Conservation (phyloP, 768 basidiomycete genomes). For the Lyophyllum decastes region DNA sequence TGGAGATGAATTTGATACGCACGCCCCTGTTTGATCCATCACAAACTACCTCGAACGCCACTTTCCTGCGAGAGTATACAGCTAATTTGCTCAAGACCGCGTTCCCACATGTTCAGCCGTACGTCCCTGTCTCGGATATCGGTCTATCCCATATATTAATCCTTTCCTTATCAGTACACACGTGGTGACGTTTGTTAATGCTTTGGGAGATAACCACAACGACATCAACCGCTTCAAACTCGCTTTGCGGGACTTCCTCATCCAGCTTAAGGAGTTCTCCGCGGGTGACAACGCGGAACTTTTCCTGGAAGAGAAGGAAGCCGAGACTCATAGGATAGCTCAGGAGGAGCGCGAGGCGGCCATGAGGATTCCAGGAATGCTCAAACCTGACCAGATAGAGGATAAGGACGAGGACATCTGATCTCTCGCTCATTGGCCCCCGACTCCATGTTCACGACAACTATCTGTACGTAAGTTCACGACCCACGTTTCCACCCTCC, state of each 20-base stretch:
- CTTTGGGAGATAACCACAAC: conserved; percentile 70
- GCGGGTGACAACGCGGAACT: conserved; percentile 87
- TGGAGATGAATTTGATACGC: conserved; percentile 77
- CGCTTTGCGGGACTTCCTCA: conserved; percentile 94
- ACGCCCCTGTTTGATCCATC: conserved; percentile 85
- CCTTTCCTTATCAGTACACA: conserved; percentile 51
- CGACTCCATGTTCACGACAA: conserved; percentile 8
- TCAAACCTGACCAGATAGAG: conserved; percentile 93
- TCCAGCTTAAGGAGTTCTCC: conserved; percentile 96
- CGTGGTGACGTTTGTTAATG: conserved; percentile 67
- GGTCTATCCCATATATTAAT: conserved; percentile 3
- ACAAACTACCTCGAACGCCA: conserved; percentile 70
- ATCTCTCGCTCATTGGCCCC: conserved; percentile 24
- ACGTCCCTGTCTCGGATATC: conserved; percentile 30
- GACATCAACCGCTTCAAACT: conserved; percentile 92
- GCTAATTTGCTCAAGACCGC: conserved; percentile 84
- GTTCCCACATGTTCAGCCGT: conserved; percentile 92
- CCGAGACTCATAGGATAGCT: conserved; percentile 74
- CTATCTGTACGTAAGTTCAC: conserved; percentile 28
- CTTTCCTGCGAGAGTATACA: conserved; percentile 84
- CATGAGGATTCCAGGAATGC: conserved; percentile 95
- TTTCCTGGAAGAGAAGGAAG: conserved; percentile 93
- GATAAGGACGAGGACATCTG: conserved; percentile 90
- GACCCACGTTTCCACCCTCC: conserved; percentile 22
- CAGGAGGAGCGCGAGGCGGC: conserved; percentile 87